Evolutionary conservation across 2,329 filamentous ascomycete genomes (phyloP).

Genomic region (Cytospora piceae): DNA sequence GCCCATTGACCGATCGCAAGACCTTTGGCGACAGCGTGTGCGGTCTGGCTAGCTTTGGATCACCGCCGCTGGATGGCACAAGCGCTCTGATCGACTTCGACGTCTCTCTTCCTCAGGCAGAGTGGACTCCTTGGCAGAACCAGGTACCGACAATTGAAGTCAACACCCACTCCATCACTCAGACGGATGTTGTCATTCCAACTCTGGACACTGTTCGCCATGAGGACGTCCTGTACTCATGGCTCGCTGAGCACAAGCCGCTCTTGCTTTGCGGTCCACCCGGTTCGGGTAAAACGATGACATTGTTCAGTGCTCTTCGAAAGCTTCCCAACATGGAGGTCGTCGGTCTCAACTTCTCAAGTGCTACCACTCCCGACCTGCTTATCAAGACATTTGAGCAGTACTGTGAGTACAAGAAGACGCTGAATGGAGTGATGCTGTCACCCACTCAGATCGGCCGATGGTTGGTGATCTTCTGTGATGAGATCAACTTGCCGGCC

Average conservation of each 20-base stretch:
- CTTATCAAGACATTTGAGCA: constrained; percentile 99
- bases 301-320: constrained; percentile 92
- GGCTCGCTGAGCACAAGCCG: constrained; percentile 98
- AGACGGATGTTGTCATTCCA: constrained; percentile 98
- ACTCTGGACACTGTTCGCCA: constrained; percentile 97
- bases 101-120: constrained; percentile 80
- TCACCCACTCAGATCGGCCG: constrained; percentile 95
- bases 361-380: constrained; percentile 94
- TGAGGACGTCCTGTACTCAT: constrained; percentile 98
- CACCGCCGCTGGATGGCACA: constrained; percentile 75
- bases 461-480: constrained; percentile 98
- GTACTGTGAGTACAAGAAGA: constrained; percentile 99
- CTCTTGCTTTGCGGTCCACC: constrained; percentile 94
- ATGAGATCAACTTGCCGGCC: constrained; percentile 98
- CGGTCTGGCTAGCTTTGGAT: constrained; percentile 81
- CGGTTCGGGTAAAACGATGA: constrained; percentile 99
- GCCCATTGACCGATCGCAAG: constrained; percentile 85
- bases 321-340: constrained; percentile 99
- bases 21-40: constrained; percentile 84
- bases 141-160: constrained; percentile 94
- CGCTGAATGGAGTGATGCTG: constrained; percentile 91
- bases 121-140: constrained; percentile 93
- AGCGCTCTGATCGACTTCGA: constrained; percentile 96
- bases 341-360: constrained; percentile 98
- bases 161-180: constrained; percentile 96